phyloP scores from a whole-genome alignment of 2,329 filamentous ascomycete species.

The Zymoseptoria pseudotritici region DNA sequence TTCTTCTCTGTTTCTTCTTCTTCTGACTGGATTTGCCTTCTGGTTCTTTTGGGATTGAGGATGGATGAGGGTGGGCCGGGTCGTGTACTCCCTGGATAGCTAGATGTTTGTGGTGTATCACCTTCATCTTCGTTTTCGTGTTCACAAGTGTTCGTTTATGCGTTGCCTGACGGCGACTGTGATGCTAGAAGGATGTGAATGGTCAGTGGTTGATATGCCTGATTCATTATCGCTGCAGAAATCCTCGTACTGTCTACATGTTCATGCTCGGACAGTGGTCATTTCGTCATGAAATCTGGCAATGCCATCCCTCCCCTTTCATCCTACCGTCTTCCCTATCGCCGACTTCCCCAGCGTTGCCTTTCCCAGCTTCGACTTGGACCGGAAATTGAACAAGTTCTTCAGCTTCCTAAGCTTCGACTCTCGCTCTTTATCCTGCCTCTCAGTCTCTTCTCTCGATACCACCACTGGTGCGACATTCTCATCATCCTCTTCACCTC shows the following conservation, averaged over 20 bases:
- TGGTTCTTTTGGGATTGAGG: no score
- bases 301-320: not conserved
- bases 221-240: not conserved
- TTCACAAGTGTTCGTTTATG: no score
- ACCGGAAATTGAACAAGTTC: constrained; percentile 29
- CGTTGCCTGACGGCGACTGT: no score
- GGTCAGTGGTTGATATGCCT: not conserved
- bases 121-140: no score
- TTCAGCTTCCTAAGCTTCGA: constrained; percentile 29
- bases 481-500: constrained; percentile 3
- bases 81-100: no score
- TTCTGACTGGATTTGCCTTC: no score
- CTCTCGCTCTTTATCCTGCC: constrained; percentile 29
- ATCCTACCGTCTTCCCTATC: not conserved
- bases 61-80: no score
- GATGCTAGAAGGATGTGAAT: not conserved
- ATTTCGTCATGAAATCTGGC: not conserved
- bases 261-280: not conserved
- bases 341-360: constrained; percentile 1
- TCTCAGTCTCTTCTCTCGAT: constrained; percentile 25
- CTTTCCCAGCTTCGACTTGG: constrained; percentile 12
- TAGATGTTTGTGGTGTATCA: no score
- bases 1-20: not conserved
- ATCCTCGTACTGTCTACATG: not conserved
- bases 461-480: constrained; percentile 2